Evolutionary conservation across 306 rosid species (phyloP), one percentile per base, ranked within the genome.

Genomic region (Dryas octopetala): DNA sequence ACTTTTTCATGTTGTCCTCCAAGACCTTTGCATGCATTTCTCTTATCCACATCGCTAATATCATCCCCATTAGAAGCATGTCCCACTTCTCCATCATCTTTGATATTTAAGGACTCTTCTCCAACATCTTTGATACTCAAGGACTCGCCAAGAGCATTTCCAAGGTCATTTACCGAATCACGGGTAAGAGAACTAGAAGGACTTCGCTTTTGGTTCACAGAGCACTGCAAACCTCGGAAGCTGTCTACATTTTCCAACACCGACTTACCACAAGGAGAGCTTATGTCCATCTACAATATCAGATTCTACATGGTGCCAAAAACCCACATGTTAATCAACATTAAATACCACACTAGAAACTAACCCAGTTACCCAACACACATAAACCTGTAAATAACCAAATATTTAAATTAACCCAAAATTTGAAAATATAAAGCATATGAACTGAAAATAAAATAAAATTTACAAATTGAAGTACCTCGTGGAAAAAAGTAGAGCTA

Each of bases 211-310:
- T 51, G 71, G 69, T 62, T 71, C 74, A 43, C 65, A 68, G 84
- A 79, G 11, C 79, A 60, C 66, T 45, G 89, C 79, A 76, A 74
- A 79, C 69, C 72, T 69, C 40, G 70, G 66, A 80, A 46, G 61
- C 72, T 54, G 66, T 11, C 49, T 69, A 78, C 83, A 64, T 73
- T 80, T 61, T n/a, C 67, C 53, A 71, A 40, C 80, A 76, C 78
- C 78, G 66, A 76, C 71, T 79, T 73, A 59, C 17, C 81, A 69
- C 70, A 14, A 12, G 51, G 60, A 84, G 80, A 81, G 72, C 54
- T 79, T 44, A 74, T 46, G 77, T 85, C 97, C 98, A 89, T 93
- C 76, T 77, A 76, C 84, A 68, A 84, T 45, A 62, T 70, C 55
- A 77, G 32, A 75, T 73, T 70, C 90, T 88, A 78, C 88, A 82